Evolutionary conservation across 176 grass and related monocot genomes (phyloP).

Genomic region (Zoysia japonica): DNA sequence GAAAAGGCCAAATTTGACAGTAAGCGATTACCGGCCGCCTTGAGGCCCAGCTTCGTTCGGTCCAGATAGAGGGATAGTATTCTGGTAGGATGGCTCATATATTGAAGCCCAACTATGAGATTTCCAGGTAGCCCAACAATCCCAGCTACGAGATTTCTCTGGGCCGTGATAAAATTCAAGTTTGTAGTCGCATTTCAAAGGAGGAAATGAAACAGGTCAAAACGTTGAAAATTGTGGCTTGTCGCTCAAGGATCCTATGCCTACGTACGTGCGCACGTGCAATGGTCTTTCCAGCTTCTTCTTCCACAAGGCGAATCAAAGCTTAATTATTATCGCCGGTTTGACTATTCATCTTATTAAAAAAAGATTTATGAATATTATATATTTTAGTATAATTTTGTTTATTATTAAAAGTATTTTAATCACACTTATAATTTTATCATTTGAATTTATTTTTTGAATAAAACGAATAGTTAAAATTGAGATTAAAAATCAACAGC

Average conservation of each 20-base stretch:
- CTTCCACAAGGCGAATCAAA: too few species aligned
- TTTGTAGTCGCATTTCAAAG: not conserved
- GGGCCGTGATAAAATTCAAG: not conserved
- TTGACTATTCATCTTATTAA: too few species aligned
- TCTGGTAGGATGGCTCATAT: not conserved
- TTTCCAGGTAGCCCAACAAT: not conserved
- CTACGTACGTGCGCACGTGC: too few species aligned
- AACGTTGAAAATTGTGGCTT: not conserved
- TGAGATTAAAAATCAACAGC: too few species aligned
- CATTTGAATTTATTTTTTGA: too few species aligned
- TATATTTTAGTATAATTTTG: too few species aligned
- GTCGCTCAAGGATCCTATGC: not conserved
- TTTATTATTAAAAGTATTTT: too few species aligned
- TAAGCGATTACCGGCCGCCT: not conserved
- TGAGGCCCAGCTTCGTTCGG: not conserved
- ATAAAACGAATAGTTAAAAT: too few species aligned
- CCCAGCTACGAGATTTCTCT: not conserved
- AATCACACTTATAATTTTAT: too few species aligned
- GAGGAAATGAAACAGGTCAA: not conserved
- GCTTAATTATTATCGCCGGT: too few species aligned
- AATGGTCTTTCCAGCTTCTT: too few species aligned
- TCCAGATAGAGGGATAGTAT: not conserved
- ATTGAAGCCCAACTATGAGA: not conserved
- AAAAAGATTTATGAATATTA: too few species aligned
- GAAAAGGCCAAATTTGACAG: not conserved